Conservation (phyloP, 352 stramenopile species). For the Phytophthora brassicae region DNA sequence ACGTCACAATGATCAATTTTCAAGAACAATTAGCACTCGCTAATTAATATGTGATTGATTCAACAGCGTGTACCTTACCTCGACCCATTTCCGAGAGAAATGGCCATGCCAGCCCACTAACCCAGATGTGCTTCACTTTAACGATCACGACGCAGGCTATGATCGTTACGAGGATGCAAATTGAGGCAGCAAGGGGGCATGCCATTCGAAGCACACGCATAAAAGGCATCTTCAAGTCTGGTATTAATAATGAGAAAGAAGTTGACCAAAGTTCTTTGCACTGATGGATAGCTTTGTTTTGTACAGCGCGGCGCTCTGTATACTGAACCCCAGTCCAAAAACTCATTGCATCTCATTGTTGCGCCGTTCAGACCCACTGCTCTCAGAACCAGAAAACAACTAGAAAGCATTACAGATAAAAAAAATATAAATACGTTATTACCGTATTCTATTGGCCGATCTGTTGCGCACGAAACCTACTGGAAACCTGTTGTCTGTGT, state of each 20-base stretch:
- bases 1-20: neutral
- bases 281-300: no score
- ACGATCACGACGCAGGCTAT: slow-evolving; percentile 45
- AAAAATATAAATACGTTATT: no score
- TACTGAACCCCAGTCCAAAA: no score
- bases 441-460: no score
- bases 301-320: no score
- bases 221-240: neutral
- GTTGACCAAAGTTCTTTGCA: no score
- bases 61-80: slow-evolving; percentile 14
- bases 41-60: neutral
- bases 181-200: slow-evolving; percentile 25
- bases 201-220: slow-evolving; percentile 9
- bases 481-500: no score
- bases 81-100: slow-evolving; percentile 51
- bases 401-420: no score
- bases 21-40: neutral
- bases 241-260: neutral
- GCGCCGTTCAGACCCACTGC: no score
- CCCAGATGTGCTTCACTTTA: slow-evolving; percentile 43
- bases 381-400: no score
- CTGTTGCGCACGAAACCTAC: no score
- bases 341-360: no score
- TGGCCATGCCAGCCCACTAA: slow-evolving; percentile 39
- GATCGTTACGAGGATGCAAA: slow-evolving; percentile 35